A percentile compares a stretch with the other conserved stretches of the same genome.
phyloP scores from a whole-genome alignment of 768 basidiomycete species.

The Lactarius trivialis region DNA sequence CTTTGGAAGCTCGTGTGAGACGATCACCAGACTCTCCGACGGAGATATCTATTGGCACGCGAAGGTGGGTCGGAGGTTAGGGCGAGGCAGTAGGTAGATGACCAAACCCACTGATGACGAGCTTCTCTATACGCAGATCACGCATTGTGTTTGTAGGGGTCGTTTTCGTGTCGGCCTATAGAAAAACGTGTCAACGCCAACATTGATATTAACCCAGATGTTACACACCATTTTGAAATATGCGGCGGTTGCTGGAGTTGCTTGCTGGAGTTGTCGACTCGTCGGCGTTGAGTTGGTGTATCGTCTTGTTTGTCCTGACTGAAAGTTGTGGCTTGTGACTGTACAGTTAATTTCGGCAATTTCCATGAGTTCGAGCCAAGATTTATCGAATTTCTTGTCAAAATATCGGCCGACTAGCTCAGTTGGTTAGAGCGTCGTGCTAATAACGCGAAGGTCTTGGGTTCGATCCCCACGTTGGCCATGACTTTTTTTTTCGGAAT shows the following conservation, averaged over 20 bases:
- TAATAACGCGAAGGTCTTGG: constrained; percentile 44
- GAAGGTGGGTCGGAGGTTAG: constrained; percentile 11
- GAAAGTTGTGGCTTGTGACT: background rate
- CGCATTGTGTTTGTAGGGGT: constrained; percentile 91
- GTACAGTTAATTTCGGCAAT: background rate
- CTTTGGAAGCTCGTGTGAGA: constrained; percentile 97
- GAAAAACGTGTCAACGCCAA: background rate
- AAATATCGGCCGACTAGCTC: constrained; percentile 70
- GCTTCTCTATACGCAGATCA: constrained; percentile 97
- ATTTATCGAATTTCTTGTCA: background rate
- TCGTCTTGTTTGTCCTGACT: background rate
- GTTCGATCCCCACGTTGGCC: constrained; percentile 29
- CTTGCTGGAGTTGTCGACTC: background rate
- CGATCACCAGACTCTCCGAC: constrained; percentile 99
- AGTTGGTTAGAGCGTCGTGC: constrained; percentile 92
- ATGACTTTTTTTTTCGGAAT: background rate
- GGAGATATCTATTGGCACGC: constrained; percentile 74
- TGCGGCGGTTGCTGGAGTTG: background rate
- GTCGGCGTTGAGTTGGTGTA: background rate
- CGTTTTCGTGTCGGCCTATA: constrained; percentile 86
- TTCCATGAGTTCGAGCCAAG: background rate
- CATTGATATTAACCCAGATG: background rate
- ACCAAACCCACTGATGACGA: constrained; percentile 90
- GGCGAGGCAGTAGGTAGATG: constrained; percentile 4
- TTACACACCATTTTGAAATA: background rate